phyloP scores from a whole-genome alignment of 2,329 filamentous ascomycete genomes.

The Alternaria dauci region DNA sequence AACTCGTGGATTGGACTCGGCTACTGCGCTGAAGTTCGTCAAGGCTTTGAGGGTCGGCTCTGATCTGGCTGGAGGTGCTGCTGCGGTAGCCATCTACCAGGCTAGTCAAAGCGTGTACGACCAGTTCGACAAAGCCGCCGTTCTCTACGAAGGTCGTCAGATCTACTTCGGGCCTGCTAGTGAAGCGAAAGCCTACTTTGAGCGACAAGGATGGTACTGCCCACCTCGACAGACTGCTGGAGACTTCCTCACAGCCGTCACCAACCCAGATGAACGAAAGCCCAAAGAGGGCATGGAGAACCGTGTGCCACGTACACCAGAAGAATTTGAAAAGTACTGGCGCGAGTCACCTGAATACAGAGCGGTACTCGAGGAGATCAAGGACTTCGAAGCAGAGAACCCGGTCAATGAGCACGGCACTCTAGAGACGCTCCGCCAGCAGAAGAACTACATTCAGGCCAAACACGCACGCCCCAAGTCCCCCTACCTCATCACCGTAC shows the following conservation, averaged over 20 bases:
- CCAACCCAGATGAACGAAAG: slow-evolving; percentile 57
- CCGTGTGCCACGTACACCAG: slow-evolving; percentile 57
- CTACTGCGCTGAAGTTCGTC: slow-evolving; percentile 67
- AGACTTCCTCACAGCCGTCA: slow-evolving; percentile 80
- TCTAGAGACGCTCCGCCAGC: slow-evolving; percentile 48
- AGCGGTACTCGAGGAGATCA: slow-evolving; percentile 59
- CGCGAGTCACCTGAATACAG: slow-evolving; percentile 59
- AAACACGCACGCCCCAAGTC: slow-evolving; percentile 64
- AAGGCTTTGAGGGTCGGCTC: slow-evolving; percentile 61
- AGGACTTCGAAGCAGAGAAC: slow-evolving; percentile 58
- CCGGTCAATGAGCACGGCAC: slow-evolving; percentile 53
- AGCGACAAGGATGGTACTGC: slow-evolving; percentile 73
- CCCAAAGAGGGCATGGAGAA: slow-evolving; percentile 54
- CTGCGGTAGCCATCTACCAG: slow-evolving; percentile 68
- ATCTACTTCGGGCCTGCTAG: slow-evolving; percentile 76
- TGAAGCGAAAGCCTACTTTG: slow-evolving; percentile 71
- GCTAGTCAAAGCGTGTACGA: slow-evolving; percentile 63
- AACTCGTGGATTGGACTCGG: slow-evolving; percentile 51
- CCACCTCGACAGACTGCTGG: slow-evolving; percentile 72
- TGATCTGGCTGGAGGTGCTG: slow-evolving; percentile 59
- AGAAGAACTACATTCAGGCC: slow-evolving; percentile 62
- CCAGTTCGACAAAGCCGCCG: slow-evolving; percentile 75
- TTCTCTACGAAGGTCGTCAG: slow-evolving; percentile 78
- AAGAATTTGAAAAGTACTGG: slow-evolving; percentile 62
- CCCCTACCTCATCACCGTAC: slow-evolving; percentile 65